These are phyloP conservation scores for Coemansia sp. DNA, from an alignment of 192 early-diverging fungal species.

Conservation along the genomic window DNA sequence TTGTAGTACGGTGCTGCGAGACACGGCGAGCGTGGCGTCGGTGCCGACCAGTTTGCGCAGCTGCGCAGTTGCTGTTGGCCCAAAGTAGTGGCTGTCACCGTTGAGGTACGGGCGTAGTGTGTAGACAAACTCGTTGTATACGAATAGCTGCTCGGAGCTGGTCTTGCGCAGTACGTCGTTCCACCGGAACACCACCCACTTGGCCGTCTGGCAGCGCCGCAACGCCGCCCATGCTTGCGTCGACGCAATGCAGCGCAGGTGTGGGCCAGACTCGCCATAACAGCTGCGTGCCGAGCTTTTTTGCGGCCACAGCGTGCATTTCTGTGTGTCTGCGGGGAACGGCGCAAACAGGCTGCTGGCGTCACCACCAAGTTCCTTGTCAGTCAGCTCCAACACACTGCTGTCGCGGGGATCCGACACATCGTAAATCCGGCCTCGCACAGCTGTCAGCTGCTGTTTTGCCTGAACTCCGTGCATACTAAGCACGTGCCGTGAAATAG, in stretches of 20 bases:
- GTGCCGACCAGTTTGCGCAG: conserved; percentile 28
- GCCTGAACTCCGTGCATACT: conserved; percentile 11
- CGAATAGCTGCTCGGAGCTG: conserved; percentile 52
- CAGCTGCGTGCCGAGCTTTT: conserved; percentile 38
- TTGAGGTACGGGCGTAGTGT: conserved; percentile 48
- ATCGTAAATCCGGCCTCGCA: conserved; percentile 48
- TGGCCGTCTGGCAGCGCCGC: conserved; percentile 23
- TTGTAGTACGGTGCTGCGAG: conserved; percentile 57
- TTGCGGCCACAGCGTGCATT: conserved; percentile 23
- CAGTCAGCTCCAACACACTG: conserved; percentile 8
- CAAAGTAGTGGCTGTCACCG: conserved; percentile 55
- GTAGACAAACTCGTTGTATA: conserved; percentile 71
- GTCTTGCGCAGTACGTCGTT: conserved; percentile 49
- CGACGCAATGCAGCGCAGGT: conserved; percentile 21
- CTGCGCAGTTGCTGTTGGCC: conserved; percentile 5
- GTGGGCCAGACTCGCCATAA: conserved; percentile 26
- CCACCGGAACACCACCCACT: conserved; percentile 68
- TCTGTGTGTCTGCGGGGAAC: conserved; percentile 27
- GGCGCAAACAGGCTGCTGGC: conserved; percentile 51
- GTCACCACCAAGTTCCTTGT: conserved; percentile 53
- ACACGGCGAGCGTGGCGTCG: conserved; percentile 66
- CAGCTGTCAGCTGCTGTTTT: conserved; percentile 11
- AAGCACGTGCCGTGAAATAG: conserved; percentile 27
- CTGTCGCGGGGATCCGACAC: conserved; percentile 8
- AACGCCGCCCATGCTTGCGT: conserved; percentile 22